These are phyloP conservation scores for Lyophyllum shimeji DNA, from an alignment of 768 basidiomycete species.

Conservation along the genomic window DNA sequence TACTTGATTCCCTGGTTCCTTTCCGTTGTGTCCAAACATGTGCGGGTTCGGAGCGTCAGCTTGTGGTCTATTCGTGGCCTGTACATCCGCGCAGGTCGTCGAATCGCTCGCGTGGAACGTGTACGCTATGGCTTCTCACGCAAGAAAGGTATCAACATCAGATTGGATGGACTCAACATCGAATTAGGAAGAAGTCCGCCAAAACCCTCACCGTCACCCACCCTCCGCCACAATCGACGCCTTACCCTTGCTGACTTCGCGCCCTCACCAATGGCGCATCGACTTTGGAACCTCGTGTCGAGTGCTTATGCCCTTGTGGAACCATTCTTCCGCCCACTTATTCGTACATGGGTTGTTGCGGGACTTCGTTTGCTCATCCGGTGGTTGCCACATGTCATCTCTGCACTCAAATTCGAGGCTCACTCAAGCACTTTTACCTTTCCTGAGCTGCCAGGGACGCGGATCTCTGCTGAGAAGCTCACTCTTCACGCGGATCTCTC, in stretches of 20 bases:
- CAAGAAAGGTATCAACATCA: slow-evolving; percentile 57
- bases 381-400: slow-evolving; percentile 66
- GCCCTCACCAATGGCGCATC: slow-evolving; percentile 42
- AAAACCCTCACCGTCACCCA: slow-evolving; percentile 18
- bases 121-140: slow-evolving; percentile 61
- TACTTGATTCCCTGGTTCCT: slow-evolving; percentile 69
- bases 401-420: slow-evolving; percentile 67
- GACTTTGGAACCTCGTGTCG: slow-evolving; percentile 38
- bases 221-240: slow-evolving; percentile 36
- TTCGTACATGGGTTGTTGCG: slow-evolving; percentile 55
- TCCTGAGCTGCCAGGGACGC: slow-evolving; percentile 48
- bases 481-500: slow-evolving; percentile 53
- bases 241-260: slow-evolving; percentile 49
- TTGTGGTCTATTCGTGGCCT: slow-evolving; percentile 76
- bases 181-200: slow-evolving; percentile 40
- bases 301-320: slow-evolving; percentile 48
- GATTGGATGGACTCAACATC: slow-evolving; percentile 59
- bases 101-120: slow-evolving; percentile 65
- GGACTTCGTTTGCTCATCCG: slow-evolving; percentile 59
- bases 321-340: slow-evolving; percentile 59
- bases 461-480: slow-evolving; percentile 49
- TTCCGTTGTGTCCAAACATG: slow-evolving; percentile 55
- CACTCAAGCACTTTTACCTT: slow-evolving; percentile 53
- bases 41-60: slow-evolving; percentile 73
- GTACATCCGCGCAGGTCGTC: slow-evolving; percentile 57